Conservation (phyloP, 148 eudicot species). For the Polygonum maritimum region DNA sequence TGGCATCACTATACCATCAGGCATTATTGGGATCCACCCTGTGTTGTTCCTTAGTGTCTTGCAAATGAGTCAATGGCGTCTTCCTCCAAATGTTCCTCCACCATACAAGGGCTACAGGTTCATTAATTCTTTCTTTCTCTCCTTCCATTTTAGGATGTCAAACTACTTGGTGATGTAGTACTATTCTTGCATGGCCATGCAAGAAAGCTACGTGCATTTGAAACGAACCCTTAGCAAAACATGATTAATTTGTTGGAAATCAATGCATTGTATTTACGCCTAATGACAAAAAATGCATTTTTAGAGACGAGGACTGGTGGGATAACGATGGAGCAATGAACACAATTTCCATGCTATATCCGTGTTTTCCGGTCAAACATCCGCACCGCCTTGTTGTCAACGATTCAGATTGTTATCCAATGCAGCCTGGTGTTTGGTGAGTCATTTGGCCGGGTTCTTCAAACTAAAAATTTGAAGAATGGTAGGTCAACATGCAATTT, state of each 20-base stretch:
- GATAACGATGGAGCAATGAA: constrained; percentile 95
- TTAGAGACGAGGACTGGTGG: constrained; percentile 98
- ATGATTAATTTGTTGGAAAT: too few species aligned
- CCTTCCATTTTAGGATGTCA: background rate
- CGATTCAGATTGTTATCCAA: constrained; percentile 71
- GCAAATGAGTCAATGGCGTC: constrained; percentile 89
- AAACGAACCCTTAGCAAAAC: background rate
- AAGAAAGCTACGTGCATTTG: too few species aligned
- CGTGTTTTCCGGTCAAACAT: constrained; percentile 75
- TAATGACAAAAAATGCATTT: background rate
- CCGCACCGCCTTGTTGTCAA: constrained; percentile 48
- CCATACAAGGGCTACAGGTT: constrained; percentile 92
- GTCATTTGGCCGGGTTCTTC: constrained; percentile 1
- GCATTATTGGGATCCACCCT: constrained; percentile 64
- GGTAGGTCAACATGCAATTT: too few species aligned
- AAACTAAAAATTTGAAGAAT: too few species aligned
- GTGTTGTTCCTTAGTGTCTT: constrained; percentile 71
- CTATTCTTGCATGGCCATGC: too few species aligned
- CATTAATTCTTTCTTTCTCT: background rate
- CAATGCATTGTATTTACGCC: background rate
- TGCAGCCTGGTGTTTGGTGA: constrained; percentile 90
- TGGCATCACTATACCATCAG: constrained; percentile 66
- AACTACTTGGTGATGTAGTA: too few species aligned
- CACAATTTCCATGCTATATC: constrained; percentile 87
- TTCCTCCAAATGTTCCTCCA: constrained; percentile 65